Evolutionary conservation across 208 protist genomes (phyloP), one percentile per base, ranked within the genome.

Genomic region (Trypanosoma conorhini): DNA sequence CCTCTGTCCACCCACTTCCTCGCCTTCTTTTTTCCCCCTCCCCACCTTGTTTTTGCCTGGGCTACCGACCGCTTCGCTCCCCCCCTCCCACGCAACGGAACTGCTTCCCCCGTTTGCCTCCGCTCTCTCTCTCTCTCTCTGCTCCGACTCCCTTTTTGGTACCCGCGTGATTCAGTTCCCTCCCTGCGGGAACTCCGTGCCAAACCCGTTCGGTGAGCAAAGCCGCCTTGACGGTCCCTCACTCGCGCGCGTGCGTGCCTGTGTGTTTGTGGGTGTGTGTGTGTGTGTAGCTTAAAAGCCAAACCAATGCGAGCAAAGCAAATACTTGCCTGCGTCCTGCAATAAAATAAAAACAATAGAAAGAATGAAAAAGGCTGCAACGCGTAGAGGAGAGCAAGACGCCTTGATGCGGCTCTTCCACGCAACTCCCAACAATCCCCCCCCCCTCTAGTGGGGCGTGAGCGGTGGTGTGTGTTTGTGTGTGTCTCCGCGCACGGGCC

Each of bases 231-330:
- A n/a, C 5, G 7, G 5, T 24, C 17, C 40, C 44, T 46, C n/a
- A 12, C 44, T 33, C 1, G 7, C 7, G 33, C 33, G 33, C 1
- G 7, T 38, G 33, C 33, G 33, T 38, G 7, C 33, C 33, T 38
- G 33, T 28, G 35, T 52, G 7, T 61, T 44, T 42, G 12, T 61
- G 31, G 15, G 19, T 33, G 40, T 59, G 30, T 28, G 22, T 26
- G 22, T 26, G 50, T 54, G 22, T 54, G 63, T 68, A 68, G 63
- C 63, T 68, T 19, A 68, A 68, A 68, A 68, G 63, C 63, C 35
- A 54, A 54, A 48, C 15, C 51, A 26, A 35, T 42, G 57, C 50
- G 17, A 33, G 21, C 54, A 22, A 62, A 62, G 61, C 24, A 52
- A 63, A 33, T 30, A 42, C 40, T 15, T 51, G 31, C 28, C 24